Conservation (phyloP, 2,329 filamentous ascomycete genomes). For the Xylariales sp. region DNA sequence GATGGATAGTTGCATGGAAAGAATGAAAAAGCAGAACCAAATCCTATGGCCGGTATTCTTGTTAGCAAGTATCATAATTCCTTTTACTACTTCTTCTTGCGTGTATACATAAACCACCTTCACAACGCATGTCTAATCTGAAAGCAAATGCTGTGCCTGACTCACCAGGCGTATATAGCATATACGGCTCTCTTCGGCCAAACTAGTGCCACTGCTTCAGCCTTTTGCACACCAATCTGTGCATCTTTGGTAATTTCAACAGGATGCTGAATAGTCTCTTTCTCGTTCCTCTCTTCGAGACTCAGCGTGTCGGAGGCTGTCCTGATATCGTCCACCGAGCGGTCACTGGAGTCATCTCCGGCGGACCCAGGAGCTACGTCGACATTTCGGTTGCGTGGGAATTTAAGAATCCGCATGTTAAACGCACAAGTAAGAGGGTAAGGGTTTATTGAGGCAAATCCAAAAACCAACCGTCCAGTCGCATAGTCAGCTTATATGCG, state of each 20-base stretch:
- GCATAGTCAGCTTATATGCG: too few species aligned
- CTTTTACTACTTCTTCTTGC: too few species aligned
- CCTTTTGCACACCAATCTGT: background rate
- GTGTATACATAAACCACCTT: too few species aligned
- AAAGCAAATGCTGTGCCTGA: background rate
- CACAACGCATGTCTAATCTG: too few species aligned
- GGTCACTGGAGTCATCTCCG: too few species aligned
- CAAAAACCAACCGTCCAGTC: too few species aligned
- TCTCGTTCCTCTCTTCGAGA: slow-evolving; percentile 3
- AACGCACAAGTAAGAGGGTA: too few species aligned
- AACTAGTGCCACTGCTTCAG: slow-evolving; percentile 1
- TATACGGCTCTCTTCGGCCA: background rate
- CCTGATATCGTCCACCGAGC: too few species aligned
- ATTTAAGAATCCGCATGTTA: too few species aligned
- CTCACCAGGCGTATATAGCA: slow-evolving; percentile 1
- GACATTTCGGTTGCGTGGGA: too few species aligned
- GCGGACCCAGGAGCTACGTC: too few species aligned
- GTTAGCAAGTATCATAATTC: background rate
- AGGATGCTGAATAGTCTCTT: background rate
- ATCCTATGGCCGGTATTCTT: slow-evolving; percentile 1
- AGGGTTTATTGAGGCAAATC: too few species aligned
- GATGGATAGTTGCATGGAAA: slow-evolving; percentile 2
- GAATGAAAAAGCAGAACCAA: slow-evolving; percentile 4
- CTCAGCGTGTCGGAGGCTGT: background rate
- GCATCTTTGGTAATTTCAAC: background rate